Evolutionary conservation across 1,284 basidiomycete genomes (phyloP), one percentile per base, ranked within the genome.

Genomic region (Boletus mariae): DNA sequence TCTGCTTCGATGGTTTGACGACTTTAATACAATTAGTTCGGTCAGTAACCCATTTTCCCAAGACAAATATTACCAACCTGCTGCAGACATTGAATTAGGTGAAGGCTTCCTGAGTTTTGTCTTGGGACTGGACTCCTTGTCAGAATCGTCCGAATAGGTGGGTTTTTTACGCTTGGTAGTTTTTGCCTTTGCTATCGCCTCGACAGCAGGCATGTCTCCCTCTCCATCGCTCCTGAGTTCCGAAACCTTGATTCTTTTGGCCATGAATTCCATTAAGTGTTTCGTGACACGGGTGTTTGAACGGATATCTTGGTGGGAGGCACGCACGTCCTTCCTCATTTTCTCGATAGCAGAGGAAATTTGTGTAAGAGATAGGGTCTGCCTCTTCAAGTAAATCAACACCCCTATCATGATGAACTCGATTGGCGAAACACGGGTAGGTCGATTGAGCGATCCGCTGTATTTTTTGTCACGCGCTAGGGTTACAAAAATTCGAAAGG

Each of bases 361-460:
- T 57, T 79, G 75, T 7, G 61, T 66, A 54, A 77, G 59, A 1
- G 77, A 75, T 15, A 76, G 47, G 1, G 56, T 61, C n/a, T 65
- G 51, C 44, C 71, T 70, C 59, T 69, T 66, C 48, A 65, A 46
- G 48, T 66, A 69, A 32, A 80, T 78, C 54, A 79, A 65, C 29
- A 77, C 59, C n/a, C 72, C 77, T 11, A 71, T 76, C 73, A 75
- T 75, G 45, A 75, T 69, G 55, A 79, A 79, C 57, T 79, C 78
- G 49, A 78, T 67, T 1, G 78, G 77, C 1, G 78, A 75, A 20
- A 80, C 65, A 34, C 78, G 72, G 5, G 65, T 64, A 3, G 73
- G 71, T 43, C 65, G 70, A 52, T 71, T 66, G 49, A 80, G 74
- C 4, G 75, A 69, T 25, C 54, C 55, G 38, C 67, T 73, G 50